Evolutionary conservation across 2,329 filamentous ascomycete species (phyloP).

Genomic region (Lithohypha guttulata): DNA sequence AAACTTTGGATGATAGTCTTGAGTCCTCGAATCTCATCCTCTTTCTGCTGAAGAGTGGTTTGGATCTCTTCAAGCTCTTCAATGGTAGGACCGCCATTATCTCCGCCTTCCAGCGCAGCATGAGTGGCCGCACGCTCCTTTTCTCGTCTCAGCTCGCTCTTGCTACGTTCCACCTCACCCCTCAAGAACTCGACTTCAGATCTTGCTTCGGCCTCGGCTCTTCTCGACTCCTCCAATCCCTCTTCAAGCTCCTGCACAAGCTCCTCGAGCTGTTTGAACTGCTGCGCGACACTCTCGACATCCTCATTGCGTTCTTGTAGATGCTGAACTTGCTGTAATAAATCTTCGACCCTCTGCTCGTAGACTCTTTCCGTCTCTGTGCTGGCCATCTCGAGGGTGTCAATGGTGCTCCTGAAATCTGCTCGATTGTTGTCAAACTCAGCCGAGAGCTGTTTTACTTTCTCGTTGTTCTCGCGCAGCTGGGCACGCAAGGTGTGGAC

Average conservation of each 20-base stretch:
- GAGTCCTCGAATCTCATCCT: constrained; percentile 91
- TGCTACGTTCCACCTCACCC: constrained; percentile 85
- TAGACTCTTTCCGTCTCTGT: constrained; percentile 92
- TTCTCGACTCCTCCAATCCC: constrained; percentile 83
- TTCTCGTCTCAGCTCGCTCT: constrained; percentile 77
- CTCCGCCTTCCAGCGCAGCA: constrained; percentile 22
- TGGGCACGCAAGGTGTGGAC: constrained; percentile 65
- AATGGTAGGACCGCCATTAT: constrained; percentile 15
- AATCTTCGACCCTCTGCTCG: constrained; percentile 48
- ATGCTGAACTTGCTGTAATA: constrained; percentile 74
- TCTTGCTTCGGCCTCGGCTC: constrained; percentile 88
- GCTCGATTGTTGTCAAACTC: constrained; percentile 93
- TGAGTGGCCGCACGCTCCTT: constrained; percentile 63
- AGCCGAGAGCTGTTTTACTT: constrained; percentile 80
- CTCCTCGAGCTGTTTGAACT: constrained; percentile 91
- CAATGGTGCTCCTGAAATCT: constrained; percentile 92
- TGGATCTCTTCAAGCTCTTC: constrained; percentile 20
- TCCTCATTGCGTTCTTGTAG: constrained; percentile 69
- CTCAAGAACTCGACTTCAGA: constrained; percentile 92
- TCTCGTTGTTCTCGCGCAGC: constrained; percentile 90
- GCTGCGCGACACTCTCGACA: constrained; percentile 78
- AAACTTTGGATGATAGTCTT: constrained; percentile 97
- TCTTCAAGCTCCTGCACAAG: constrained; percentile 95
- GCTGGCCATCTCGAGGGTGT: constrained; percentile 89
- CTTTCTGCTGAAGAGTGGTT: constrained; percentile 66